A percentile compares a stretch with the other conserved stretches of the same genome.
Conservation (phyloP, 768 basidiomycete species). For the Termitomyces sp. region DNA sequence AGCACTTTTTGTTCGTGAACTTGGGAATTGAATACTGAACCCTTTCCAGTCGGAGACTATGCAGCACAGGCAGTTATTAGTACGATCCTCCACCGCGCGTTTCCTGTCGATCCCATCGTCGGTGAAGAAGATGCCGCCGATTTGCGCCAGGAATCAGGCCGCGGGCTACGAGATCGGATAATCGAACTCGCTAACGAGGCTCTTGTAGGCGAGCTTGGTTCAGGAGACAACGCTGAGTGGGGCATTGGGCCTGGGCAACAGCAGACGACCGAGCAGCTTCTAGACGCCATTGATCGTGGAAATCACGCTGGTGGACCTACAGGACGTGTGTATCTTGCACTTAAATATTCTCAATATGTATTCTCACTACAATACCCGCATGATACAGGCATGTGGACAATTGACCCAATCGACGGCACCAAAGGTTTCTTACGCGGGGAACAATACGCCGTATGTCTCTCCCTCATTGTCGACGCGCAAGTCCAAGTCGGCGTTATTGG, state of each 20-base stretch:
- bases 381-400: conserved; percentile 73
- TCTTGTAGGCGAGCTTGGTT: conserved; percentile 45
- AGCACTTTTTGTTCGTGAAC: background rate
- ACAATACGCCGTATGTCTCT: conserved; percentile 90
- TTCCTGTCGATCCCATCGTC: conserved; percentile 84
- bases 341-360: background rate
- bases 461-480: conserved; percentile 71
- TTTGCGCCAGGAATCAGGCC: conserved; percentile 45
- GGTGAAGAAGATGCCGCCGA: conserved; percentile 93
- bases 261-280: conserved; percentile 50
- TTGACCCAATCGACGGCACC: conserved; percentile 90
- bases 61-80: conserved; percentile 91
- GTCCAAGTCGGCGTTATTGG: conserved; percentile 85
- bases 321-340: conserved; percentile 53
- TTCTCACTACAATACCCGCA: background rate
- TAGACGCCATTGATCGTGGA: conserved; percentile 86
- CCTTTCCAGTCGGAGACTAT: conserved; percentile 76
- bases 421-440: conserved; percentile 90
- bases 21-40: background rate
- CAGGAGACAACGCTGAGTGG: conserved; percentile 63
- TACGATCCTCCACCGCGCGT: conserved; percentile 66
- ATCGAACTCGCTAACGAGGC: conserved; percentile 80
- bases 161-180: conserved; percentile 55
- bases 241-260: conserved; percentile 59
- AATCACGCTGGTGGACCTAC: conserved; percentile 61